phyloP scores from a whole-genome alignment of 2,329 filamentous ascomycete genomes.

The Xylaria sp. region DNA sequence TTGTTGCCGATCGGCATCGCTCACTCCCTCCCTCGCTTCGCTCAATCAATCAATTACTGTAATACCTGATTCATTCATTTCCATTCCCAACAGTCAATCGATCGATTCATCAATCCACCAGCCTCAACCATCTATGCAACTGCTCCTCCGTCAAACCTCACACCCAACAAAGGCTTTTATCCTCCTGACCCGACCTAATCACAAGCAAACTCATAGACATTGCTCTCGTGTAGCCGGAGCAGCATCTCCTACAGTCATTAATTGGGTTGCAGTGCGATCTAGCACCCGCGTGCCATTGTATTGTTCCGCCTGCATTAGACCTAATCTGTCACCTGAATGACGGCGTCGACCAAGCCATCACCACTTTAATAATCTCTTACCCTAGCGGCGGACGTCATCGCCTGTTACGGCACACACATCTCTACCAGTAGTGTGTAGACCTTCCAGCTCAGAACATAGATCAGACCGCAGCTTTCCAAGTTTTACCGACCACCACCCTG shows the following conservation, averaged over 20 bases:
- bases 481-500: slow-evolving; percentile 27
- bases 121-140: background rate
- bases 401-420: slow-evolving; percentile 20
- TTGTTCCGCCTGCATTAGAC: slow-evolving; percentile 16
- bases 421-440: slow-evolving; percentile 10
- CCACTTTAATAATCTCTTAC: slow-evolving; percentile 19
- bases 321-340: slow-evolving; percentile 29
- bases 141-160: background rate
- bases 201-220: slow-evolving; percentile 45
- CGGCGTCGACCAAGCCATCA: slow-evolving; percentile 19
- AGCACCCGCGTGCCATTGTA: slow-evolving; percentile 18
- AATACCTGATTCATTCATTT: slow-evolving; percentile 16
- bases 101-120: background rate
- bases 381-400: slow-evolving; percentile 31
- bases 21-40: slow-evolving; percentile 5
- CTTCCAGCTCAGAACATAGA: slow-evolving; percentile 21
- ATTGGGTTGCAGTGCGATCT: slow-evolving; percentile 32
- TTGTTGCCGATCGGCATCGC: slow-evolving; percentile 18
- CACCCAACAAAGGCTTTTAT: slow-evolving; percentile 10
- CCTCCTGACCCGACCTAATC: slow-evolving; percentile 6
- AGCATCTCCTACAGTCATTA: slow-evolving; percentile 28
- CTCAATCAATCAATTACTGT: slow-evolving; percentile 12
- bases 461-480: slow-evolving; percentile 17
- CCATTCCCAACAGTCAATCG: background rate
- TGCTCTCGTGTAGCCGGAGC: slow-evolving; percentile 46